phyloP scores from a whole-genome alignment of 805 yeast species.

The Lipomyces mesembrius region DNA sequence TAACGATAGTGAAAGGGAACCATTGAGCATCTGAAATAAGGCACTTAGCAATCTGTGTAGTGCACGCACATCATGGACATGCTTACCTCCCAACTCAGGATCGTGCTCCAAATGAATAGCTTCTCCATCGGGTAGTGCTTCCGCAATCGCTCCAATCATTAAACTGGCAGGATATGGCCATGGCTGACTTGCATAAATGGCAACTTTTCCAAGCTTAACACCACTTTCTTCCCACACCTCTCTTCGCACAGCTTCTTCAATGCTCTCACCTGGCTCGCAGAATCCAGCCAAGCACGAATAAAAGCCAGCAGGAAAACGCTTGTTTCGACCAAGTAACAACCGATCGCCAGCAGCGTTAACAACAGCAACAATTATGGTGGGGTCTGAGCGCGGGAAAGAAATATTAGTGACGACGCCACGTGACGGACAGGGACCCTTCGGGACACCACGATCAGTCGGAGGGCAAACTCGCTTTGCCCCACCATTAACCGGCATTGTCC shows the following conservation, averaged over 20 bases:
- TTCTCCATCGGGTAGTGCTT: slow-evolving; percentile 69
- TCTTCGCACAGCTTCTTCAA: slow-evolving; percentile 83
- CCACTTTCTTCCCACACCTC: slow-evolving; percentile 98
- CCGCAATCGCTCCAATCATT: slow-evolving; percentile 92
- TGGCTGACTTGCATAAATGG: slow-evolving; percentile 79
- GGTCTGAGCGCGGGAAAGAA: slow-evolving; percentile 90
- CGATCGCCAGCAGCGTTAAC: slow-evolving; percentile 63
- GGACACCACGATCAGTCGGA: slow-evolving; percentile 41
- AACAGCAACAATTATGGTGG: slow-evolving; percentile 82
- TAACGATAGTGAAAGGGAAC: slow-evolving; percentile 66
- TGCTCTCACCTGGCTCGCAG: slow-evolving; percentile 92
- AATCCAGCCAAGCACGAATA: slow-evolving; percentile 93
- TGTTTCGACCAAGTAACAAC: slow-evolving; percentile 71
- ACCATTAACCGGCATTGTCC: slow-evolving; percentile 49
- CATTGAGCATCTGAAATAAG: slow-evolving; percentile 69
- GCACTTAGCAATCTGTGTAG: background rate
- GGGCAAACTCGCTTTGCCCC: slow-evolving; percentile 51
- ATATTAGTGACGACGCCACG: slow-evolving; percentile 65
- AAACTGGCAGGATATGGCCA: slow-evolving; percentile 97
- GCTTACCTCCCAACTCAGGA: slow-evolving; percentile 62
- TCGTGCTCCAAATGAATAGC: slow-evolving; percentile 75
- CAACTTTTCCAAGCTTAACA: slow-evolving; percentile 61
- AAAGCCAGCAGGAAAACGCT: slow-evolving; percentile 55
- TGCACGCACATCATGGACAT: background rate
- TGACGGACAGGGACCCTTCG: slow-evolving; percentile 45